These are phyloP conservation scores for Hippophae tibetana DNA, from an alignment of 306 rosid species.

Conservation along the genomic window DNA sequence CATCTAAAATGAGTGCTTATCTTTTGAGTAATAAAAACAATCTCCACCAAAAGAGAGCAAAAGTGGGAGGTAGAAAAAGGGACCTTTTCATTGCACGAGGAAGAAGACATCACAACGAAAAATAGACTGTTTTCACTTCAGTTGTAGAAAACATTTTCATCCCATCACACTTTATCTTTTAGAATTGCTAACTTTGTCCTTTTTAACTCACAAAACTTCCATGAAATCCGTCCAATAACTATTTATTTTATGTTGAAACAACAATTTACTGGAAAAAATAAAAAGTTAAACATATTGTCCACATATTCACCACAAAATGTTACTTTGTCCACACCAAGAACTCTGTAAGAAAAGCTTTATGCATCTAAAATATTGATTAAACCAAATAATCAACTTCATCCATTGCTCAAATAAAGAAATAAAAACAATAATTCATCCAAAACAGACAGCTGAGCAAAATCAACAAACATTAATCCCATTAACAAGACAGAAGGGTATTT, in stretches of 20 bases:
- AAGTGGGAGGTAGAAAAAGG: too few relatives aligned
- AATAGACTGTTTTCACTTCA: too few relatives aligned
- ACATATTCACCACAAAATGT: background rate
- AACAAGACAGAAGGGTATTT: background rate
- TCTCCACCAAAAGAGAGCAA: too few relatives aligned
- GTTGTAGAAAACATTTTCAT: too few relatives aligned
- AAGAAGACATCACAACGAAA: too few relatives aligned
- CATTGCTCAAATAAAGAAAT: slow-evolving; percentile 22
- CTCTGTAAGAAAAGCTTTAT: slow-evolving; percentile 34
- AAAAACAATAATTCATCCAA: slow-evolving; percentile 28
- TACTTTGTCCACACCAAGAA: slow-evolving; percentile 30
- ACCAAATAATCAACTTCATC: slow-evolving; percentile 45
- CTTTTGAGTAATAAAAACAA: too few relatives aligned
- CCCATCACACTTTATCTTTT: too few relatives aligned
- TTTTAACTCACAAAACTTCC: too few relatives aligned
- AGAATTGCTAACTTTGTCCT: too few relatives aligned
- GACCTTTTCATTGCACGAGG: too few relatives aligned
- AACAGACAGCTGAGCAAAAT: slow-evolving; percentile 26
- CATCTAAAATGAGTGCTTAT: too few relatives aligned
- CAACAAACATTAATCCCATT: slow-evolving; percentile 7
- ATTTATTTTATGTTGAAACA: background rate
- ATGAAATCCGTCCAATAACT: too few relatives aligned
- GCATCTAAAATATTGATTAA: slow-evolving; percentile 44
- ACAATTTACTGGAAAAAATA: background rate
- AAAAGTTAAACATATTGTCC: background rate